Evolutionary conservation across 805 yeast genomes (phyloP).

Genomic region (Starmerella sirachaensis): DNA sequence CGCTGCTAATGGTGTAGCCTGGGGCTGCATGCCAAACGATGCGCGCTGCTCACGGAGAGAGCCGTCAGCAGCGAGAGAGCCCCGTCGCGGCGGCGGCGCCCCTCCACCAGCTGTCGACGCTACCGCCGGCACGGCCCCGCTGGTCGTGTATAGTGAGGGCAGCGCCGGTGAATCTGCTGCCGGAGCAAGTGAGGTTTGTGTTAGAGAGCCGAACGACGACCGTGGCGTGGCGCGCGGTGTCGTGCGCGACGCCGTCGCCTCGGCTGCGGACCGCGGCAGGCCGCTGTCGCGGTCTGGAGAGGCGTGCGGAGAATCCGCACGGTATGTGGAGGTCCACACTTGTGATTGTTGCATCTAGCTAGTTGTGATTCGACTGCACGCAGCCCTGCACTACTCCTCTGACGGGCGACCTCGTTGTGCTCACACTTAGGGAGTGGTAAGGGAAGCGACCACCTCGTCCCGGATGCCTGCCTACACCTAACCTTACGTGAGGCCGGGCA

Average conservation of each 20-base stretch:
- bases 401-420: no score
- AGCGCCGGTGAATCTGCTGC: no score
- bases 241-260: not conserved
- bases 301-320: not conserved
- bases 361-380: no score
- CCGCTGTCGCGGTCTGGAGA: not conserved
- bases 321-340: slow-evolving; percentile 11
- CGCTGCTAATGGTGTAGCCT: not conserved
- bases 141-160: no score
- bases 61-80: not conserved
- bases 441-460: no score
- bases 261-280: slow-evolving; percentile 1
- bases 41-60: not conserved
- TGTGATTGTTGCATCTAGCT: slow-evolving; percentile 12
- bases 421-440: no score
- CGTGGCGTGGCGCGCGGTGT: not conserved
- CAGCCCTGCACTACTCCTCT: no score
- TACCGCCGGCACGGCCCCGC: no score
- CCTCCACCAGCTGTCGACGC: not conserved
- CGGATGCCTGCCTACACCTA: no score
- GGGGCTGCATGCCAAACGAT: not conserved
- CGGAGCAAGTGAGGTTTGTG: no score
- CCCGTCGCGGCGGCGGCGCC: not conserved
- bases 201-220: no score
- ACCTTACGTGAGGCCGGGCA: no score